A percentile compares a stretch with the other conserved stretches of the same genome.
Conservation (phyloP, 768 basidiomycete species). For the Tricholoma hemisulphureum region DNA sequence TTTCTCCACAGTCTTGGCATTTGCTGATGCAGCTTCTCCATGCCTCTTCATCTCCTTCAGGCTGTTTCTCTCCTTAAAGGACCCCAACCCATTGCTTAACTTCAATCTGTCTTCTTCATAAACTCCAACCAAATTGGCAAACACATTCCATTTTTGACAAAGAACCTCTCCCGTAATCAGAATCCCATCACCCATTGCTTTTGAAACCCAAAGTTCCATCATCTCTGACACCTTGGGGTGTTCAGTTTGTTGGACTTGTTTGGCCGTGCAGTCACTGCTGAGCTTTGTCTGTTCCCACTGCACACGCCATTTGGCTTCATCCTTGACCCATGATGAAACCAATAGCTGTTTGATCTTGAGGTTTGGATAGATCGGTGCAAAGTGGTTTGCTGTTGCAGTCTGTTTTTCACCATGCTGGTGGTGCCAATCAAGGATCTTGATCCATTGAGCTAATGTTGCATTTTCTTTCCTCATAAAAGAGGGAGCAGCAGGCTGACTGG, state of each 20-base stretch:
- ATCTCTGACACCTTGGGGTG: slow-evolving; percentile 8
- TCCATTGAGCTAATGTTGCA: slow-evolving; percentile 1
- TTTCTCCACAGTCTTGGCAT: slow-evolving; percentile 17
- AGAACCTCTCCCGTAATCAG: slow-evolving; percentile 35
- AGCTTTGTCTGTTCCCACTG: slow-evolving; percentile 9
- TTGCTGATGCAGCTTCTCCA: slow-evolving; percentile 34
- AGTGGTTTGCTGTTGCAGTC: slow-evolving; percentile 21
- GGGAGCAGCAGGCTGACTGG: neutral
- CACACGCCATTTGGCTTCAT: slow-evolving; percentile 24
- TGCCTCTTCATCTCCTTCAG: slow-evolving; percentile 28
- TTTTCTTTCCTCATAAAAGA: slow-evolving; percentile 1
- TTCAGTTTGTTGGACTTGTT: slow-evolving; percentile 26
- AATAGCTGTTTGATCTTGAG: slow-evolving; percentile 26
- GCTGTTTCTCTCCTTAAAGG: slow-evolving; percentile 23
- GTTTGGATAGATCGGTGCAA: slow-evolving; percentile 22
- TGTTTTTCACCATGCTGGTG: slow-evolving; percentile 24
- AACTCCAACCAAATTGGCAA: slow-evolving; percentile 32
- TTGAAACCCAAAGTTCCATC: slow-evolving; percentile 9
- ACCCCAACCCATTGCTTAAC: slow-evolving; percentile 32
- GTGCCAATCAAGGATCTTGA: slow-evolving; percentile 20
- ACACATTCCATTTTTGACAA: slow-evolving; percentile 30
- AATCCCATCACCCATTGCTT: slow-evolving; percentile 30
- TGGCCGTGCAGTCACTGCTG: slow-evolving; percentile 9
- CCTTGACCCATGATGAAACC: slow-evolving; percentile 25
- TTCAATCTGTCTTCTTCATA: slow-evolving; percentile 31